Conservation (phyloP, 371 early-diverging fungal genomes). For the Haplosporangium sp. region DNA sequence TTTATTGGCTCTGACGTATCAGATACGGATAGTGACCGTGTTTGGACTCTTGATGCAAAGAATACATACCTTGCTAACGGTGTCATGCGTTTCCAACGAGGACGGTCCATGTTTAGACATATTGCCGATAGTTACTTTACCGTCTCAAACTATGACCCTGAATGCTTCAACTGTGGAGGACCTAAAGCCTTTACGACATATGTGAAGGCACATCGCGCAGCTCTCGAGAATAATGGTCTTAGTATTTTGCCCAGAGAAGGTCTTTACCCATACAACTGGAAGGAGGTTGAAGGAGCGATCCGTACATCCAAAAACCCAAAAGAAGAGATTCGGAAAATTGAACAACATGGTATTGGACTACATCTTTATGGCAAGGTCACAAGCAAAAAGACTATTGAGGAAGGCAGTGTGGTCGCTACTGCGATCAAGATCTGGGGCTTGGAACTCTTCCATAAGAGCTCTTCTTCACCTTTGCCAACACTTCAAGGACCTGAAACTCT, state of each 20-base stretch:
- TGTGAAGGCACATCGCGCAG: conserved; percentile 62
- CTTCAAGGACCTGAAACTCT: conserved; percentile 54
- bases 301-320: conserved; percentile 60
- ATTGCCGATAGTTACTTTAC: conserved; percentile 70
- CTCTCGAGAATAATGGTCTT: conserved; percentile 63
- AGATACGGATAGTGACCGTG: conserved; percentile 59
- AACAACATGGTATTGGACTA: conserved; percentile 62
- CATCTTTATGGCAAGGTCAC: conserved; percentile 76
- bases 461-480: conserved; percentile 9
- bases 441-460: conserved; percentile 56
- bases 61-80: conserved; percentile 74
- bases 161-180: conserved; percentile 75
- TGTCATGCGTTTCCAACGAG: conserved; percentile 74
- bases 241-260: conserved; percentile 64
- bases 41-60: conserved; percentile 71
- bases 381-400: conserved; percentile 62
- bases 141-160: conserved; percentile 64
- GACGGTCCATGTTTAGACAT: conserved; percentile 71
- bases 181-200: conserved; percentile 73
- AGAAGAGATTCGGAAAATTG: conserved; percentile 59
- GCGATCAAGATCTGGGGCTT: conserved; percentile 66
- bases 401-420: conserved; percentile 64
- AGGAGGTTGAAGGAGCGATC: conserved; percentile 58
- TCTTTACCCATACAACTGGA: conserved; percentile 67
- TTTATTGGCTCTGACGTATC: conserved; percentile 75